A percentile compares a stretch with the other conserved stretches of the same genome.
phyloP scores from a whole-genome alignment of 805 yeast genomes.

The Kregervanrija pseudodelftensis region DNA sequence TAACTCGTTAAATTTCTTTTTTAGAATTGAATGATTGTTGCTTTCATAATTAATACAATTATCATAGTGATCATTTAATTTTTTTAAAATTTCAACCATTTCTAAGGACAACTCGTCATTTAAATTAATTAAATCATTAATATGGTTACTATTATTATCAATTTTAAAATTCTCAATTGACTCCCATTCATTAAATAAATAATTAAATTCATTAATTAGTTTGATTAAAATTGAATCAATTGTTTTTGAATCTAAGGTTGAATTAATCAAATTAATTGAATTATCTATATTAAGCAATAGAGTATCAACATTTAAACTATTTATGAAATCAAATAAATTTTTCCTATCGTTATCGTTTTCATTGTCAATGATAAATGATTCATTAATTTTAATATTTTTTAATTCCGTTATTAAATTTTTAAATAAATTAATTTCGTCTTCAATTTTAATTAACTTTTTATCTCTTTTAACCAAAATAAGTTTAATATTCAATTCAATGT shows the following conservation, averaged over 20 bases:
- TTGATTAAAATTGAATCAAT: conserved; percentile 22
- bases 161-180: conserved; percentile 16
- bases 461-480: conserved; percentile 18
- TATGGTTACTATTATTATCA: conserved; percentile 12
- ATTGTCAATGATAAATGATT: conserved; percentile 19
- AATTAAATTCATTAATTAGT: conserved; percentile 20
- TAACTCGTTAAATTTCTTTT: conserved; percentile 48
- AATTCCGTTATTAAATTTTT: conserved; percentile 27
- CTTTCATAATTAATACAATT: conserved; percentile 48
- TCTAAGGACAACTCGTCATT: conserved; percentile 54
- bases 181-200: conserved; percentile 14
- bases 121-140: conserved; percentile 27
- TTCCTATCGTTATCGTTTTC: conserved; percentile 2
- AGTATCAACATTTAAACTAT: conserved; percentile 32
- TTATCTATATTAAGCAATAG: conserved; percentile 26
- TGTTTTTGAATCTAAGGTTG: conserved; percentile 20
- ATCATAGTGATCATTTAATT: conserved; percentile 78
- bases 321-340: conserved; percentile 41
- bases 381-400: conserved; percentile 30
- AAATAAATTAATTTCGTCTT: conserved; percentile 28
- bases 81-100: conserved; percentile 59
- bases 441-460: conserved; percentile 18
- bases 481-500: conserved; percentile 22
- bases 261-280: conserved; percentile 24
- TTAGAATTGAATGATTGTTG: conserved; percentile 33